Evolutionary conservation across 108 stramenopile genomes (phyloP).

Genomic region (Nannochloropsis salina): DNA sequence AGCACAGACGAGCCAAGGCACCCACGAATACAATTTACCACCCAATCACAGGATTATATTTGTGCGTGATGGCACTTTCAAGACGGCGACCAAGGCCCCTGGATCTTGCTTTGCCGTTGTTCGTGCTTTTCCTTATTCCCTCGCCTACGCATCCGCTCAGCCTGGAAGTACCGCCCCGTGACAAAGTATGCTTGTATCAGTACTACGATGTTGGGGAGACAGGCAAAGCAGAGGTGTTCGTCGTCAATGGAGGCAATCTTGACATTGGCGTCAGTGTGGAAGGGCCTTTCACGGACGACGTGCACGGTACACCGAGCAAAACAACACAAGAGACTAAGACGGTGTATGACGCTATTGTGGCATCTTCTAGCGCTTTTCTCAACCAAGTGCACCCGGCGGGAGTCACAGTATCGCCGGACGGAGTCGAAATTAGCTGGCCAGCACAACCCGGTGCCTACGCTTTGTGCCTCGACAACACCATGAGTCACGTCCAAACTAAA

Average conservation of each 20-base stretch:
- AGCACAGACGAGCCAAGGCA: no score
- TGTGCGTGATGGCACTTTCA: no score
- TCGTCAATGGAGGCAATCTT: neutral
- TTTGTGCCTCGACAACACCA: neutral
- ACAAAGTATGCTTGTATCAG: neutral
- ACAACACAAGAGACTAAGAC: constrained; percentile 20
- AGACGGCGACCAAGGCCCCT: no score
- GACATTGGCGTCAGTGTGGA: neutral
- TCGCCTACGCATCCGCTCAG: neutral
- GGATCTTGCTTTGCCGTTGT: no score
- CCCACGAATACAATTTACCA: no score
- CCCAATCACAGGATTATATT: no score
- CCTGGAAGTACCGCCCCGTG: neutral
- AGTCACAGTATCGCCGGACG: neutral
- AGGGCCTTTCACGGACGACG: neutral
- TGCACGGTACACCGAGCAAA: neutral
- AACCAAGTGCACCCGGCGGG: neutral
- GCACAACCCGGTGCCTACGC: neutral
- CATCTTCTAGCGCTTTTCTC: constrained; percentile 19
- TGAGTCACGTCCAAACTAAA: neutral
- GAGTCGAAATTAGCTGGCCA: neutral
- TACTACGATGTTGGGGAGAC: neutral
- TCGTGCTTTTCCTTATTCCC: neutral
- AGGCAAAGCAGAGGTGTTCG: neutral
- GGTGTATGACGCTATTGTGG: constrained; percentile 1